A percentile compares a stretch with the other conserved stretches of the same genome.
Conservation (phyloP, 208 protist species). For the Crithidia expoeki region DNA sequence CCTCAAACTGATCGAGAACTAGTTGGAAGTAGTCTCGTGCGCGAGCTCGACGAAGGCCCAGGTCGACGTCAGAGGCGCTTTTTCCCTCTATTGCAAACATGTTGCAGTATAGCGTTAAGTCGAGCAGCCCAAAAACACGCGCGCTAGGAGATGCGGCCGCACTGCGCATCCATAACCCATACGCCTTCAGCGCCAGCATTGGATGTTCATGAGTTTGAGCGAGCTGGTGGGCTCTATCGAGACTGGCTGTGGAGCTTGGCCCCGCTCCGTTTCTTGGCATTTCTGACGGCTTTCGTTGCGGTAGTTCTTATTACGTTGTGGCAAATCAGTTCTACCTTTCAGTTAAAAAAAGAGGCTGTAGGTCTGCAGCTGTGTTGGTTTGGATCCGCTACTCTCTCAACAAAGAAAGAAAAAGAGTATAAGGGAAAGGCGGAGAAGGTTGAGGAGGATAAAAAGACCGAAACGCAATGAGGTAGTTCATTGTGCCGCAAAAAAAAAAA, state of each 20-base stretch:
- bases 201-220: conserved; percentile 25
- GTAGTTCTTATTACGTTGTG: too few species aligned
- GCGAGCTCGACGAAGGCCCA: conserved; percentile 1
- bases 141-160: neutral
- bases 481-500: neutral
- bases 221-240: conserved; percentile 22
- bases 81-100: conserved; percentile 20
- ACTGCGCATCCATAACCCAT: conserved; percentile 27
- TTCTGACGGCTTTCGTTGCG: neutral
- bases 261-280: neutral
- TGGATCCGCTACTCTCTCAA: too few species aligned
- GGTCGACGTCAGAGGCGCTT: neutral
- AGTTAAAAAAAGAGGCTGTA: too few species aligned
- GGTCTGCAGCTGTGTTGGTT: too few species aligned
- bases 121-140: conserved; percentile 24
- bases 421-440: neutral
- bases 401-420: too few species aligned
- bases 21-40: conserved; percentile 33
- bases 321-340: too few species aligned
- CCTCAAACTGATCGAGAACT: conserved; percentile 25
- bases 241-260: neutral
- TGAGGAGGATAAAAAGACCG: neutral
- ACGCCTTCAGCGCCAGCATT: conserved; percentile 50
- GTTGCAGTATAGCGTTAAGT: conserved; percentile 37
- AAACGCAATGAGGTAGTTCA: neutral